Percentiles rank a stretch among this genome's conserved stretches.
Conservation (phyloP, 2,329 filamentous ascomycete species). For the Grosmannia huntii region DNA sequence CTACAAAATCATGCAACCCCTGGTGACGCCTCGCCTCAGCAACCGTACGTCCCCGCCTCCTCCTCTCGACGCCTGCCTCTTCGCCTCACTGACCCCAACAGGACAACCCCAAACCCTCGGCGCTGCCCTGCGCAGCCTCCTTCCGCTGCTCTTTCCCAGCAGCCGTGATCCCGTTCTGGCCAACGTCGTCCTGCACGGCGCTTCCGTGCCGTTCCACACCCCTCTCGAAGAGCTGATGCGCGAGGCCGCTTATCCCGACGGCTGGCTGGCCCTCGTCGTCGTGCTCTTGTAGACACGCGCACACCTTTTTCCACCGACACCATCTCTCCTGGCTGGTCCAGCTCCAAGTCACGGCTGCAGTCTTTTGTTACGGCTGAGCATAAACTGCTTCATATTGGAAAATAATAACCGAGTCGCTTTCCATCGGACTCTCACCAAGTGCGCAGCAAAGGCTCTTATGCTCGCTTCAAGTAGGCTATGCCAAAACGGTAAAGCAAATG, state of each 20-base stretch:
- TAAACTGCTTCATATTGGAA: too few relatives aligned
- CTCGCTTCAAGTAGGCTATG: too few relatives aligned
- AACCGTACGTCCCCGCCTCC: constrained; percentile 20
- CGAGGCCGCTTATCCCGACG: constrained; percentile 78
- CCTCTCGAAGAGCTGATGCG: constrained; percentile 72
- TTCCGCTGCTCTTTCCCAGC: constrained; percentile 80
- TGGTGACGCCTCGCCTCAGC: constrained; percentile 40
- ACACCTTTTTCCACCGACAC: not conserved
- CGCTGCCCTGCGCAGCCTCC: constrained; percentile 57
- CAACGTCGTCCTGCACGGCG: constrained; percentile 75
- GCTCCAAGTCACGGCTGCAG: too few relatives aligned
- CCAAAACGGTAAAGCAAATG: too few relatives aligned
- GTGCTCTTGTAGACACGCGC: constrained; percentile 40
- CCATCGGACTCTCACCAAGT: too few relatives aligned
- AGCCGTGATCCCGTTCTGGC: constrained; percentile 73
- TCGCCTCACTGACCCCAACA: not conserved
- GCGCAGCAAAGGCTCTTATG: too few relatives aligned
- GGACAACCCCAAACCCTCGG: constrained; percentile 47
- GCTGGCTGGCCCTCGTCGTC: constrained; percentile 77
- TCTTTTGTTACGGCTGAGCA: too few relatives aligned
- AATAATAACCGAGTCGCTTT: too few relatives aligned
- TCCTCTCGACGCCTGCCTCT: not conserved
- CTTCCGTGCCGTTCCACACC: constrained; percentile 65
- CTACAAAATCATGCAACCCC: constrained; percentile 64
- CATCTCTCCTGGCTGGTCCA: not conserved